Evolutionary conservation across 306 rosid species (phyloP).

Genomic region (Castanospermum australe): DNA sequence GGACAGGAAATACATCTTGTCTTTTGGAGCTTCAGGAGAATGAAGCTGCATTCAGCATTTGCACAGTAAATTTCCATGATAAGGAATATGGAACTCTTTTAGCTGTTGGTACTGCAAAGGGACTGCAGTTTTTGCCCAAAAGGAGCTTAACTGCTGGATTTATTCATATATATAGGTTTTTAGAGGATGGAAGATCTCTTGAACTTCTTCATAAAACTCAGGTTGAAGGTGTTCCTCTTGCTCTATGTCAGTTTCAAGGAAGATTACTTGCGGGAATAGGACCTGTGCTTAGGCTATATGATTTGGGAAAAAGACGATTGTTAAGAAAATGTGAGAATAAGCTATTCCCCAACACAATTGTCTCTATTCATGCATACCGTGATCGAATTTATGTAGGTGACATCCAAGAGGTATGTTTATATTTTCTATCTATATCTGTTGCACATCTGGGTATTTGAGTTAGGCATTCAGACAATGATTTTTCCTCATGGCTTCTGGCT

Average conservation of each 20-base stretch:
- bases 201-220: conserved; percentile 95
- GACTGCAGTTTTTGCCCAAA: conserved; percentile 86
- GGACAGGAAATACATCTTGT: conserved; percentile 79
- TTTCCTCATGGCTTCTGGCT: not conserved
- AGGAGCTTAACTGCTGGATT: conserved; percentile 65
- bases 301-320: conserved; percentile 85
- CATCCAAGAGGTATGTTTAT: conserved; percentile 84
- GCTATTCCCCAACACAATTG: conserved; percentile 81
- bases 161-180: conserved; percentile 88
- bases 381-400: conserved; percentile 95
- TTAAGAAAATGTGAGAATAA: conserved; percentile 95
- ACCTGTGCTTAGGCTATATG: conserved; percentile 80
- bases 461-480: not conserved
- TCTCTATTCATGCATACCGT: conserved; percentile 84
- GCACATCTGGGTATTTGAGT: not conserved
- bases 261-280: conserved; percentile 97
- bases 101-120: conserved; percentile 97
- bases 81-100: conserved; percentile 93
- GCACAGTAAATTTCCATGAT: conserved; percentile 92
- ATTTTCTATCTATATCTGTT: not conserved
- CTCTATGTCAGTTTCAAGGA: conserved; percentile 93
- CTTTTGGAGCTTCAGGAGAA: conserved; percentile 94
- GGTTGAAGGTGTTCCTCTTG: conserved; percentile 96
- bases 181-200: conserved; percentile 89
- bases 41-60: conserved; percentile 93